These are phyloP conservation scores for Cladosporium austrohemisphaericum DNA, from an alignment of 2,329 filamentous ascomycete species.

Conservation along the genomic window DNA sequence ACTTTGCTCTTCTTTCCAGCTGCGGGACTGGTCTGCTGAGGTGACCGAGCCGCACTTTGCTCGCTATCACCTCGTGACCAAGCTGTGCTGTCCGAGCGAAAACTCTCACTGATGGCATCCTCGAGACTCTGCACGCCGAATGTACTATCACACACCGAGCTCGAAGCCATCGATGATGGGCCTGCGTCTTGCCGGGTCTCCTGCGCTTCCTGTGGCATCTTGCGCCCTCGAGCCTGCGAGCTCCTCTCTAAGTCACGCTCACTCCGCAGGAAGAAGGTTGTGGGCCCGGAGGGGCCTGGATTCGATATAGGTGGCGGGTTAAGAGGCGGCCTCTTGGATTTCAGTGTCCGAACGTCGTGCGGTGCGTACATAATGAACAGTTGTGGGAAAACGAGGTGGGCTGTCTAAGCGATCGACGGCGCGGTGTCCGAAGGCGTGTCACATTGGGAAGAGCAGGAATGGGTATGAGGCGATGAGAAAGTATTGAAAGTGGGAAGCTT, in stretches of 20 bases:
- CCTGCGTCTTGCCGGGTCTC: conserved; percentile 6
- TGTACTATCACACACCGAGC: conserved; percentile 39
- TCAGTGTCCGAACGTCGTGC: conserved; percentile 17
- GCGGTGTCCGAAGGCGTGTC: conserved; percentile 1
- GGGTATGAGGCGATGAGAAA: neutral
- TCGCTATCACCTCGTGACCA: conserved; percentile 18
- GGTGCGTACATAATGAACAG: conserved; percentile 7
- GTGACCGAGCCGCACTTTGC: conserved; percentile 2
- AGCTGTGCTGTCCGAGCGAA: conserved; percentile 28
- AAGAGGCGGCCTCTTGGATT: conserved; percentile 21
- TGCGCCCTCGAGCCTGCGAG: conserved; percentile 23
- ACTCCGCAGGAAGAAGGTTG: conserved; percentile 58
- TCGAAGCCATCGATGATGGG: conserved; percentile 1
- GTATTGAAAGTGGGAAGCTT: neutral
- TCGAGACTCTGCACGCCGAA: conserved; percentile 58
- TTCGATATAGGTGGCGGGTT: conserved; percentile 14
- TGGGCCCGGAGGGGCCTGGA: conserved; percentile 42
- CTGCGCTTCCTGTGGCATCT: conserved; percentile 23
- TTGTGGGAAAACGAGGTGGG: neutral
- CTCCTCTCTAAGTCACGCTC: conserved; percentile 46
- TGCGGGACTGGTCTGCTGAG: conserved; percentile 1
- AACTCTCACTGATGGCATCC: conserved; percentile 47
- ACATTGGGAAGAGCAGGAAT: conserved; percentile 4
- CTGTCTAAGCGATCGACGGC: neutral
- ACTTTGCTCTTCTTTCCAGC: conserved; percentile 29